These are phyloP conservation scores for Xylariomycetidae sp. DNA, from an alignment of 2,329 filamentous ascomycete genomes.

Conservation along the genomic window DNA sequence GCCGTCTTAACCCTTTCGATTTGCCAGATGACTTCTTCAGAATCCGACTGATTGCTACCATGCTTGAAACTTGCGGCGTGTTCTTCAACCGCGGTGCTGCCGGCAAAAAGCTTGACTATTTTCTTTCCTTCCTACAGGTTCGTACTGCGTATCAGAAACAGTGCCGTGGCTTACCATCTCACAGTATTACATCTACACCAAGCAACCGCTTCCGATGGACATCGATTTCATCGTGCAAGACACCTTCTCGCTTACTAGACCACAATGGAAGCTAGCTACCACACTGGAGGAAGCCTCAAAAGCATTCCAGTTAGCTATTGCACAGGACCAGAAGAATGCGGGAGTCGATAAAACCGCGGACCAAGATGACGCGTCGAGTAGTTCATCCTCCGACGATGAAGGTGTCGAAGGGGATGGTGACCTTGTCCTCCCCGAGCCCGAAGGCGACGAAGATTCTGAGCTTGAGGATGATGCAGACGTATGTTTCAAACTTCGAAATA, in stretches of 20 bases:
- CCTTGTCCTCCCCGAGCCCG: constrained; percentile 53
- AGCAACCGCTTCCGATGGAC: constrained; percentile 88
- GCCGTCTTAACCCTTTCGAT: constrained; percentile 71
- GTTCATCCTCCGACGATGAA: constrained; percentile 70
- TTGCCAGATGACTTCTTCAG: constrained; percentile 93
- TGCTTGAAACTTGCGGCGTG: constrained; percentile 91
- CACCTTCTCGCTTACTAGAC: constrained; percentile 75
- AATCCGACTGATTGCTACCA: constrained; percentile 79
- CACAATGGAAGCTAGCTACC: constrained; percentile 84
- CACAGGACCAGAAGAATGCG: constrained; percentile 78
- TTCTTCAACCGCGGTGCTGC: constrained; percentile 92
- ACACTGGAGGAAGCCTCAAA: constrained; percentile 77
- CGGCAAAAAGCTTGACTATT: constrained; percentile 97
- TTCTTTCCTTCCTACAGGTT: constrained; percentile 88
- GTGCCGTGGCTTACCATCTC: constrained; percentile 9
- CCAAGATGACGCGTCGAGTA: constrained; percentile 65
- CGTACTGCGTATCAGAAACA: constrained; percentile 6
- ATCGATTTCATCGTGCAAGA: constrained; percentile 96
- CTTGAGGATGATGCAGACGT: constrained; percentile 56
- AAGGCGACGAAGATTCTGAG: constrained; percentile 51
- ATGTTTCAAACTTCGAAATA: too few species aligned
- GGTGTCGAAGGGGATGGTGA: constrained; percentile 54
- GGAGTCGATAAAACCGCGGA: constrained; percentile 65
- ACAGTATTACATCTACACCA: constrained; percentile 90
- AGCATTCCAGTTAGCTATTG: constrained; percentile 80